Base-by-base conservation (phyloP, 306 rosid species). In the Purshia tridentata region DNA sequence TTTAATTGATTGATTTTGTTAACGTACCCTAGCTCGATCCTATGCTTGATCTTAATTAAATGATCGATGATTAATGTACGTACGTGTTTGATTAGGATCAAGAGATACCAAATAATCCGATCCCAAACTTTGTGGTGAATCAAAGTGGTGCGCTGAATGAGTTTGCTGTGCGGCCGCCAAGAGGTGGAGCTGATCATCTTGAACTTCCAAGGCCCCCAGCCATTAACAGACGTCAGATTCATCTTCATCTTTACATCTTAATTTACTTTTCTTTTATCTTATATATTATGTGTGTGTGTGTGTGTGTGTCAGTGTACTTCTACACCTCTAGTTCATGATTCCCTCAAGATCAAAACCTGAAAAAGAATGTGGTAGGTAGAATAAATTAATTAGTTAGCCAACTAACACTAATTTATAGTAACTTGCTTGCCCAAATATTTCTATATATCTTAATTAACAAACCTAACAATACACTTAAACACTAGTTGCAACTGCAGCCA, bases 121-220 rank as follows among this genome's bases (percentile, higher is more conserved):
- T 86, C 57, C 90, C 96, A 22, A 93, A 89, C 80, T 85, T 86
- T 60, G 73, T 86, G 55, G 76, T 88, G 76, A 89, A 88, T 77
- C 97, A 86, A 60, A 58, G 81, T 46, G 87, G 79, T 78, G 56
- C 7, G 52, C 5, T 77, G 74, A 88, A 72, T 72, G 86, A 88
- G 57, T 87, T 88, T 79, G 77, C 84, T 35, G 81, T 75, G 76
- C 87, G 91, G 67, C 75, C 92, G 67, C 75, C 92, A 50, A 86
- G 93, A 73, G 75, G 67, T 72, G 86, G 78, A 35, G 41, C 63
- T 61, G 85, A 88, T 0, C 35, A 29, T 29, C 35, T 1, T 75
- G 93, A 93, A 63, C 85, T 91, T 72, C 91, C 97, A 6, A 73
- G 94, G 72, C 91, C 97, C 46, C 97, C 96, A 0, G 84, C 81